Evolutionary conservation across 1,139 yeast species (phyloP).

Genomic region (Debaryomyces coudertii): DNA sequence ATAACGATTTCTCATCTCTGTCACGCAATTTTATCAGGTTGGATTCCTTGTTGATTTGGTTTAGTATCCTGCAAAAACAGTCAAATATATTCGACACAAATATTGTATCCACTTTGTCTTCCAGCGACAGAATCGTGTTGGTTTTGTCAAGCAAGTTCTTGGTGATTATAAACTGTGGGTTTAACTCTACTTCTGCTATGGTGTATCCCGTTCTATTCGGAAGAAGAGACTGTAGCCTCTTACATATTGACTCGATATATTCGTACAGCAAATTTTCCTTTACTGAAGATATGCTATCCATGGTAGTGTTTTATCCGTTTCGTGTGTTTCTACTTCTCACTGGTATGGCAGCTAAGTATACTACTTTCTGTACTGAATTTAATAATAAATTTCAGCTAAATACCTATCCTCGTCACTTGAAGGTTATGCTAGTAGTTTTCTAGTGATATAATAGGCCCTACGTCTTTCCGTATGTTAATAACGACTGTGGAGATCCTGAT

Average conservation of each 20-base stretch:
- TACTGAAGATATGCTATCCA: not conserved
- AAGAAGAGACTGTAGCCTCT: slow-evolving; percentile 37
- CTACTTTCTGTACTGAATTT: not conserved
- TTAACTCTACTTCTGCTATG: slow-evolving; percentile 47
- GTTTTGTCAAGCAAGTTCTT: slow-evolving; percentile 30
- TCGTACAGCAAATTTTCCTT: slow-evolving; percentile 15
- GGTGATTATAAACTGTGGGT: slow-evolving; percentile 42
- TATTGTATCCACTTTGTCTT: slow-evolving; percentile 13
- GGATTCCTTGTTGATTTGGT: slow-evolving; percentile 34
- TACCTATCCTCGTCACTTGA: not conserved
- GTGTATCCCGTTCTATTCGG: slow-evolving; percentile 46
- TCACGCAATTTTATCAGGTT: slow-evolving; percentile 29
- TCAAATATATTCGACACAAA: slow-evolving; percentile 27
- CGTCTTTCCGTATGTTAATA: not conserved
- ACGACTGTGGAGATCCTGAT: not conserved
- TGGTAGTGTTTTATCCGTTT: not conserved
- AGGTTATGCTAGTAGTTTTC: not conserved
- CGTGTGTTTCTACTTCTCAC: not conserved
- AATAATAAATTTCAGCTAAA: not conserved
- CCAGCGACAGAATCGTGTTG: slow-evolving; percentile 16
- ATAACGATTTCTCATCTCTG: slow-evolving; percentile 36
- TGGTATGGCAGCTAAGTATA: not conserved
- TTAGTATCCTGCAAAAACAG: slow-evolving; percentile 29
- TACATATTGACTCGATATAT: slow-evolving; percentile 26
- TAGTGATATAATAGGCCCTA: not conserved